These are phyloP conservation scores for Kurtzmaniella quercitrusa DNA, from an alignment of 1,139 yeast species.

Conservation along the genomic window DNA sequence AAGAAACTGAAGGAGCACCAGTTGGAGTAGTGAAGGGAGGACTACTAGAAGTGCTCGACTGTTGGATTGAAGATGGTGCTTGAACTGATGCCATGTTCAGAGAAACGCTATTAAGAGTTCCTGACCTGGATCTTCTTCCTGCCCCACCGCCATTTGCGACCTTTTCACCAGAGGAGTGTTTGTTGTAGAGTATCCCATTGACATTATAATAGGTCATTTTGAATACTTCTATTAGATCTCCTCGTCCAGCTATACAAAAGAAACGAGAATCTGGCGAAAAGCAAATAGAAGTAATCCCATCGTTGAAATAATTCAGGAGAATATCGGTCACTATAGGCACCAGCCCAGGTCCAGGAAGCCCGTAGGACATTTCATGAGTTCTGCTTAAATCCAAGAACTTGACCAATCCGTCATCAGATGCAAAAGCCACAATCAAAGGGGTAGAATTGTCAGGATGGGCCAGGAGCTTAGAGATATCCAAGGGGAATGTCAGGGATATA, in stretches of 20 bases:
- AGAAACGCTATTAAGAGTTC: constrained; percentile 29
- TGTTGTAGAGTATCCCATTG: constrained; percentile 25
- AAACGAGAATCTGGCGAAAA: constrained; percentile 67
- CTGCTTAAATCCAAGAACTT: constrained; percentile 49
- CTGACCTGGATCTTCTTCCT: constrained; percentile 35
- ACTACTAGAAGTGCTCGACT: constrained; percentile 3
- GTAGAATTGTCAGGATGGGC: constrained; percentile 27
- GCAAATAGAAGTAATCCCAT: constrained; percentile 54
- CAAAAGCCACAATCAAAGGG: constrained; percentile 53
- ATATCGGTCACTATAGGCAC: constrained; percentile 52
- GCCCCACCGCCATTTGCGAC: constrained; percentile 10
- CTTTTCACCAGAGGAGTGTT: constrained; percentile 3
- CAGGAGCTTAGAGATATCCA: not conserved
- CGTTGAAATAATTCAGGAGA: constrained; percentile 60
- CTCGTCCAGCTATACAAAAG: constrained; percentile 53
- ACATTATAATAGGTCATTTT: constrained; percentile 42
- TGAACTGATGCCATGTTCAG: constrained; percentile 3
- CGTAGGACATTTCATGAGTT: constrained; percentile 19
- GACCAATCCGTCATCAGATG: constrained; percentile 65
- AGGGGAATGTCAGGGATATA: constrained; percentile 9
- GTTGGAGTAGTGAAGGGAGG: constrained; percentile 16
- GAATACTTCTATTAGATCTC: constrained; percentile 55
- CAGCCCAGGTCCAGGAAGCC: constrained; percentile 17
- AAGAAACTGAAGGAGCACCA: constrained; percentile 19
- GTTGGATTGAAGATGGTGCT: constrained; percentile 3